Evolutionary conservation across 2,329 filamentous ascomycete genomes (phyloP).

Genomic region (Furcasterigmium furcatum): DNA sequence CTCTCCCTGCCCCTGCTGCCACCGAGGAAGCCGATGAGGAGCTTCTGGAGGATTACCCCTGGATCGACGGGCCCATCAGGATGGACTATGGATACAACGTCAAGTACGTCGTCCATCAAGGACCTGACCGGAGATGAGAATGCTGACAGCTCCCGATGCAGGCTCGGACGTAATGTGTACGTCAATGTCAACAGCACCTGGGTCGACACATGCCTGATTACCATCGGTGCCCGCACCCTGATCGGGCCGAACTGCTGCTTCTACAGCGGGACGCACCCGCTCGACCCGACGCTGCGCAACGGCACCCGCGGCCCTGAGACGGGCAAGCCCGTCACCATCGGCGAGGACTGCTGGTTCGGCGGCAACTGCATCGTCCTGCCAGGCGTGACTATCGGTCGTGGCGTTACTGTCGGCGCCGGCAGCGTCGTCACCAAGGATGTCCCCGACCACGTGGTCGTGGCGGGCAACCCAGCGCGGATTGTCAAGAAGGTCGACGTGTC

Average conservation of each 20-base stretch:
- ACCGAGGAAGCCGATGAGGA: slow-evolving; percentile 62
- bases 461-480: slow-evolving; percentile 64
- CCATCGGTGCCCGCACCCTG: slow-evolving; percentile 72
- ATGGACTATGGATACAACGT: slow-evolving; percentile 80
- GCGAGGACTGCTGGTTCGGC: slow-evolving; percentile 79
- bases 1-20: slow-evolving; percentile 56
- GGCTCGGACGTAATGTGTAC: slow-evolving; percentile 67
- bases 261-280: slow-evolving; percentile 72
- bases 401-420: slow-evolving; percentile 72
- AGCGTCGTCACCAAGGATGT: slow-evolving; percentile 80
- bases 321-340: slow-evolving; percentile 71
- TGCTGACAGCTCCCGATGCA: slow-evolving; percentile 17
- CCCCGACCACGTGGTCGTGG: slow-evolving; percentile 59
- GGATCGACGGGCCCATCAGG: slow-evolving; percentile 66
- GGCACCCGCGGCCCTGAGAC: slow-evolving; percentile 72
- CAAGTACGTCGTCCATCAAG: slow-evolving; percentile 30
- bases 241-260: slow-evolving; percentile 77
- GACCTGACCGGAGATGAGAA: not conserved
- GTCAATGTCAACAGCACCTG: slow-evolving; percentile 74
- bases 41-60: slow-evolving; percentile 62
- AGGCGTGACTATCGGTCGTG: slow-evolving; percentile 75
- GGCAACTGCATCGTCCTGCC: slow-evolving; percentile 69
- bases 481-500: slow-evolving; percentile 39
- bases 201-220: slow-evolving; percentile 73
- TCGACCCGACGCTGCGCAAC: slow-evolving; percentile 71